Evolutionary conservation across 495 filamentous ascomycete genomes (phyloP).

Genomic region (Hypoxylon intermedium): DNA sequence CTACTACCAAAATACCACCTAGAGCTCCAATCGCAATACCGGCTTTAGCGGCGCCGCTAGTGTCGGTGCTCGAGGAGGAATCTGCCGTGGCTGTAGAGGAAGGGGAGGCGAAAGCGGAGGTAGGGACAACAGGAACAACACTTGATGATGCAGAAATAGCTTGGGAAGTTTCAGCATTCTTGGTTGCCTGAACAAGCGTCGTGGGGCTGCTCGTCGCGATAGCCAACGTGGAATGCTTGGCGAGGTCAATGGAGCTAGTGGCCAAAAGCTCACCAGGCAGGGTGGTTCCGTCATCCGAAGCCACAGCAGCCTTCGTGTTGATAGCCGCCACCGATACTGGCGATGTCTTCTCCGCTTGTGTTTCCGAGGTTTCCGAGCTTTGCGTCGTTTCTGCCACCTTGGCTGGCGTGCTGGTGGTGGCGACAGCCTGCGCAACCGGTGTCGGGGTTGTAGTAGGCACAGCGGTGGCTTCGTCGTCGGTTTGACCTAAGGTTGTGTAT

Average conservation of each 20-base stretch:
- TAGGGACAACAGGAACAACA: slow-evolving; percentile 11
- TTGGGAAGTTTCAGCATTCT: slow-evolving; percentile 33
- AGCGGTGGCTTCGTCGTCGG: slow-evolving; percentile 28
- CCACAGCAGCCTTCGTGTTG: slow-evolving; percentile 10
- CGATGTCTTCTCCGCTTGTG: slow-evolving; percentile 21
- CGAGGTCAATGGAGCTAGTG: slow-evolving; percentile 12
- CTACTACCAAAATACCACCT: slow-evolving; percentile 66
- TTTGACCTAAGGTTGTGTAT: slow-evolving; percentile 55
- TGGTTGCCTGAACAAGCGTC: slow-evolving; percentile 35
- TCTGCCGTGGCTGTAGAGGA: slow-evolving; percentile 41
- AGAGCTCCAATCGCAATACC: slow-evolving; percentile 84
- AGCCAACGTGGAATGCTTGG: slow-evolving; percentile 18
- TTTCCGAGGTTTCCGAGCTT: background rate
- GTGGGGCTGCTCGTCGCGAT: slow-evolving; percentile 27
- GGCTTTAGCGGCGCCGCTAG: slow-evolving; percentile 75
- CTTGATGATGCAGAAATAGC: slow-evolving; percentile 16
- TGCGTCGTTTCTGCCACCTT: slow-evolving; percentile 7
- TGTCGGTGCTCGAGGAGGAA: slow-evolving; percentile 40
- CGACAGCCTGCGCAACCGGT: background rate
- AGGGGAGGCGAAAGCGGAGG: slow-evolving; percentile 34
- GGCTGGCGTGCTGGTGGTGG: background rate
- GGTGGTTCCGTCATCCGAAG: background rate
- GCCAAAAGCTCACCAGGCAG: slow-evolving; percentile 20
- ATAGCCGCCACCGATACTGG: slow-evolving; percentile 1
- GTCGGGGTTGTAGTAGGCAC: background rate